Base-by-base conservation (phyloP, 352 stramenopile genomes). In the Phytophthora sp. region DNA sequence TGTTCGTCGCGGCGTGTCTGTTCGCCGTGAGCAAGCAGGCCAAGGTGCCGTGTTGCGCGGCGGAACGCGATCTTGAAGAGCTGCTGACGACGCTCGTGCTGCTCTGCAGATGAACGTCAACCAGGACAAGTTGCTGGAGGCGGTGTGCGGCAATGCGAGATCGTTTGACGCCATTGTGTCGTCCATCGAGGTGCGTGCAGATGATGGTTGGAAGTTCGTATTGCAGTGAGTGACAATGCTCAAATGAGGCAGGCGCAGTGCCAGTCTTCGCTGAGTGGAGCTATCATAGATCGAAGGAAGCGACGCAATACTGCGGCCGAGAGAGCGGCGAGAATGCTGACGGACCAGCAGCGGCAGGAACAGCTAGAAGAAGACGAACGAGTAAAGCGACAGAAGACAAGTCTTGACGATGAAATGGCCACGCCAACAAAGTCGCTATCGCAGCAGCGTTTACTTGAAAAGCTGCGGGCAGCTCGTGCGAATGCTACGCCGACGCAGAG, bases 151-250 rank as follows among this genome's bases (percentile, higher is more conserved):
- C 8, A 88, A 85, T 54, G 66, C 74, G 18, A 84, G 76, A 31
- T 64, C 67, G 10, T 92, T 92, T 23, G 79, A 89, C 18, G 69
- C 79, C 0, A 86, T 92, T 43, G 78, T 92, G 17, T 81, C 76
- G 7, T 89, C 81, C 26, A 84, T 92, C 34, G 81, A 92, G 65
- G 75, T 84, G 10, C 17, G 56, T 49, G n/a, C 27, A 18, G 5
- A 7, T 55, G 3, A 18, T 42, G 35, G 21, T 48, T 18, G 6
- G 17, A 23, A 35, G 18, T 10, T 30, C 39, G 26, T 38, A 12
- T 35, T 15, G 17, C n/a, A n/a, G n/a, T n/a, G n/a, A n/a, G n/a
- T n/a, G n/a, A n/a, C n/a, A n/a, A n/a, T n/a, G n/a, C n/a, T n/a
- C n/a, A n/a, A n/a, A n/a, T n/a, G n/a, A n/a, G n/a, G n/a, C 28